Evolutionary conservation across 2,329 filamentous ascomycete species (phyloP).

Genomic region (Teratosphaeriaceae sp.): DNA sequence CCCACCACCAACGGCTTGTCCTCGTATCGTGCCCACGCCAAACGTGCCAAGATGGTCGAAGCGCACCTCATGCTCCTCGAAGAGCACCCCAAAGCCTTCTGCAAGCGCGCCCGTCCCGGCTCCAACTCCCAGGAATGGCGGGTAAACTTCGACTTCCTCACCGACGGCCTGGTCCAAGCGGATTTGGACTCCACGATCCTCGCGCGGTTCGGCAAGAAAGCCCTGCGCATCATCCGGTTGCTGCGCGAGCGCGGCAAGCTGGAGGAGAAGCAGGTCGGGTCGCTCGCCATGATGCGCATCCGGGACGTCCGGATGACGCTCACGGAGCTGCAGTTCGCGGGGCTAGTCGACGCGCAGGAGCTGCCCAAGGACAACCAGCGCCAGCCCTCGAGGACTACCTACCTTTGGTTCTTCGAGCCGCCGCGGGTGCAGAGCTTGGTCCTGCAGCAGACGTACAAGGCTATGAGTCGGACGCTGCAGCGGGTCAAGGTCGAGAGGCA

Average conservation of each 20-base stretch:
- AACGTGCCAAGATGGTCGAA: conserved; percentile 53
- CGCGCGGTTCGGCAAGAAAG: conserved; percentile 67
- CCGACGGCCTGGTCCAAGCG: conserved; percentile 62
- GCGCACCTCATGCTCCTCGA: conserved; percentile 67
- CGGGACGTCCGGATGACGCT: conserved; percentile 79
- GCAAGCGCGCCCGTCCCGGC: conserved; percentile 57
- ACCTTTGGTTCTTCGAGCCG: conserved; percentile 85
- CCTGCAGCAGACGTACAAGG: conserved; percentile 78
- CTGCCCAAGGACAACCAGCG: conserved; percentile 82
- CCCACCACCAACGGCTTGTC: conserved; percentile 17
- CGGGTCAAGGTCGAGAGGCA: conserved; percentile 70
- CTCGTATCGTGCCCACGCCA: conserved; percentile 31
- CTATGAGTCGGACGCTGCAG: conserved; percentile 79
- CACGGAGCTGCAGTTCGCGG: conserved; percentile 76
- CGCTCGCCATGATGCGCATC: conserved; percentile 74
- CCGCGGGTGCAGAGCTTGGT: conserved; percentile 64
- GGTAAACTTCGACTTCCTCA: conserved; percentile 70
- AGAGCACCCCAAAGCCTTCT: conserved; percentile 62
- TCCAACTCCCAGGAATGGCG: conserved; percentile 68
- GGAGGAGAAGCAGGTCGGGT: conserved; percentile 85
- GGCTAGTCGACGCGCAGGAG: conserved; percentile 87
- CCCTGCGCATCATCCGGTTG: conserved; percentile 77
- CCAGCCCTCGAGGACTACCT: conserved; percentile 75
- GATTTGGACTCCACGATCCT: conserved; percentile 80
- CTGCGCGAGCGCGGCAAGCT: conserved; percentile 81